Evolutionary conservation across 2,329 filamentous ascomycete genomes (phyloP).

Genomic region (Fusarium oligoseptatum): DNA sequence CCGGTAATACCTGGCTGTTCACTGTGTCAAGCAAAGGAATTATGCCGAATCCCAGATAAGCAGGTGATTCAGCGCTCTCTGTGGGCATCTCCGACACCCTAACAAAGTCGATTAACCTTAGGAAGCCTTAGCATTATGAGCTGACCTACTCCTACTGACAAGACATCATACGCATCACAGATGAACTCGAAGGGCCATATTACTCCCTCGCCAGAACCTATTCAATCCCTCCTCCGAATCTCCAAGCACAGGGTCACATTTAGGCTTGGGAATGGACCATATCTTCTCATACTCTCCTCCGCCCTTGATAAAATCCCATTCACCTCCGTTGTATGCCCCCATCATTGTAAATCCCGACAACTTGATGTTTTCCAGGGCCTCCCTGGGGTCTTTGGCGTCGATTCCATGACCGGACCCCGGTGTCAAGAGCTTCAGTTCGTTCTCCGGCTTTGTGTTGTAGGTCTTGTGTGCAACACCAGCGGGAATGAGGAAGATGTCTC

Average conservation of each 20-base stretch:
- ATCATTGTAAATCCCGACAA: constrained; percentile 53
- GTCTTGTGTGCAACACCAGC: constrained; percentile 70
- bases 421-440: constrained; percentile 53
- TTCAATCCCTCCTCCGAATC: constrained; percentile 6
- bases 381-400: constrained; percentile 50
- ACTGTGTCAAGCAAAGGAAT: neutral
- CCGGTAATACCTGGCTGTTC: neutral
- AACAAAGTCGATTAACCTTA: neutral
- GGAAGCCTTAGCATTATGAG: neutral
- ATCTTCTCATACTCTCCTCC: constrained; percentile 39
- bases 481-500: constrained; percentile 71
- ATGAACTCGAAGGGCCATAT: neutral
- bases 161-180: neutral
- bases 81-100: neutral
- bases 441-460: constrained; percentile 55
- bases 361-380: constrained; percentile 53
- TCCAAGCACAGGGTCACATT: constrained; percentile 37
- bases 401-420: constrained; percentile 58
- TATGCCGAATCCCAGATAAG: neutral
- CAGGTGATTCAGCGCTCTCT: neutral
- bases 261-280: constrained; percentile 36
- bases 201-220: neutral
- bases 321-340: constrained; percentile 61
- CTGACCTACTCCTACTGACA: neutral
- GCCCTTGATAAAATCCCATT: constrained; percentile 39